Base-by-base conservation (phyloP, 805 yeast species). In the Candida parachauliodes region DNA sequence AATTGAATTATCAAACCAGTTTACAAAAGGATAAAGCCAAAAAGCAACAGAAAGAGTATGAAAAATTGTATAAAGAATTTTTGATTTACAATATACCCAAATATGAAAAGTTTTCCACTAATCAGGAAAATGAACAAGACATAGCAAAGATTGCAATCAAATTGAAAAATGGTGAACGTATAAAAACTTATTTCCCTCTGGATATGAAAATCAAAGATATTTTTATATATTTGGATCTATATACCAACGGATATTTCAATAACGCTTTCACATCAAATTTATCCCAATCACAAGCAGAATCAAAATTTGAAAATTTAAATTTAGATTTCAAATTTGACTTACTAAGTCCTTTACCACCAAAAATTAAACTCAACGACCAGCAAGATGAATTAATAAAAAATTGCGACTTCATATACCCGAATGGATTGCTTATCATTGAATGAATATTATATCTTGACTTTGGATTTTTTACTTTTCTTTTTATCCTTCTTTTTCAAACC, bases 401-500 rank as follows among this genome's bases (percentile, higher is more conserved):
- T 37, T 60, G 91, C 10, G 83, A 81, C 52, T 54, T 50, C 37
- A 52, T 68, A 5, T 65, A 63, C 36, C 74, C 74, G 5, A 68
- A 59, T 36, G 74, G 72, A 10, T 46, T 68, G 25, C 83, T 88
- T 8, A 81, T 68, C 51, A 83, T 81, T 12, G 94, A 85, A 45
- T 34, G 20, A 38, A 15, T 22, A 10, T 44, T 61, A 60, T 15
- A 54, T 36, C 22, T 61, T 59, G 56, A 57, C 68, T 46, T 5
- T 4, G 7, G 62, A 69, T 55, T 73, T 70, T 65, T 77, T 80
- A 65, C 73, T 75, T 70, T 79, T 81, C 62, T 79, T 80, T 70
- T 86, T 87, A 42, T 84, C 87, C 66, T 86, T 88, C 74, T 83
- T 86, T 54, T 79, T 75, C 57, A 89, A 70, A 1, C 95, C 96